Evolutionary conservation across 352 stramenopile genomes (phyloP).

Genomic region (Phytophthora melonis): DNA sequence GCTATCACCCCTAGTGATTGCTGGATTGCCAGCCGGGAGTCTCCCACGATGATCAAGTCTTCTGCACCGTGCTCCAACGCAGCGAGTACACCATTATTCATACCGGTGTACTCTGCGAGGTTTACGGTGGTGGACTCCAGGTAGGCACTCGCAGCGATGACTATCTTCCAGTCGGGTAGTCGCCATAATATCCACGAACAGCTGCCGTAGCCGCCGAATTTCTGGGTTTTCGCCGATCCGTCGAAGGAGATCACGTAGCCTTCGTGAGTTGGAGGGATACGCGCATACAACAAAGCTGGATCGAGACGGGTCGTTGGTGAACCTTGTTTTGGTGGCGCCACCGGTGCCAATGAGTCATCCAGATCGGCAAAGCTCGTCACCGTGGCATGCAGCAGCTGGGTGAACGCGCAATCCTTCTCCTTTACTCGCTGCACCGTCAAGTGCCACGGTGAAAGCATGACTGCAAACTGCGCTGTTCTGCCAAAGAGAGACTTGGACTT

Average conservation of each 20-base stretch:
- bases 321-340: conserved; percentile 3
- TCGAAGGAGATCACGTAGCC: conserved; percentile 30
- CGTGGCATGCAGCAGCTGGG: too few relatives aligned
- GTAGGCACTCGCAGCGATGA: conserved; percentile 4
- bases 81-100: neutral
- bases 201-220: conserved; percentile 11
- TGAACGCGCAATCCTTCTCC: too few relatives aligned
- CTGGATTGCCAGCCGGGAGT: conserved; percentile 20
- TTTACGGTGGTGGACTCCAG: conserved; percentile 1
- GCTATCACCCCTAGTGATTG: conserved; percentile 24
- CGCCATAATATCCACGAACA: conserved; percentile 11
- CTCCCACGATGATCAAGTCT: conserved; percentile 9
- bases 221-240: conserved; percentile 21
- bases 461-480: conserved; percentile 5
- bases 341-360: neutral
- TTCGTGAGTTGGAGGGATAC: neutral
- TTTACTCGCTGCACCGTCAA: conserved; percentile 16
- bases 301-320: neutral
- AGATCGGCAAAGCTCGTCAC: conserved; percentile 5
- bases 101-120: conserved; percentile 4
- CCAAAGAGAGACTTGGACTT: conserved; percentile 18
- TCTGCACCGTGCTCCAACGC: neutral
- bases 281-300: conserved; percentile 2
- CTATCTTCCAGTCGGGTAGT: conserved; percentile 7
- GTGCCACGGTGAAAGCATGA: conserved; percentile 14